These are phyloP conservation scores for Westerdykella aurantiaca DNA, from an alignment of 2,329 filamentous ascomycete species.

Conservation along the genomic window DNA sequence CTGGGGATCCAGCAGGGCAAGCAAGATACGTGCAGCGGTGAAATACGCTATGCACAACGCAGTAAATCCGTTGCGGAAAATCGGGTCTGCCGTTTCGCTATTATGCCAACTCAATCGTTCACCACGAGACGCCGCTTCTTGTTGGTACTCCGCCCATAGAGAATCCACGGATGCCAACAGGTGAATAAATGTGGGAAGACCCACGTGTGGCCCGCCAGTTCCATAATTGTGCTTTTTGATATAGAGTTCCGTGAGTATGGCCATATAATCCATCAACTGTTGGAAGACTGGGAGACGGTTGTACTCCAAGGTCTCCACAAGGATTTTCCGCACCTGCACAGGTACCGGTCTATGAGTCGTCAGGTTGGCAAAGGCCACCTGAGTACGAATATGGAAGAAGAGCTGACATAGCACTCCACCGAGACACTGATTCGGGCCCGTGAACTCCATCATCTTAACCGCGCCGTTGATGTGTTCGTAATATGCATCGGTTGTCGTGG, in stretches of 20 bases:
- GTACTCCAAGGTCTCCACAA: constrained; percentile 19
- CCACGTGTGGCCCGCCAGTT: constrained; percentile 5
- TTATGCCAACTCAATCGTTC: constrained; percentile 1
- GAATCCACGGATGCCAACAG: no score
- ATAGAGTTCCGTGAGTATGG: constrained; percentile 14
- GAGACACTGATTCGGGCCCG: constrained; percentile 20
- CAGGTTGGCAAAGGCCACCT: constrained; percentile 9
- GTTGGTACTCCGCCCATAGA: constrained; percentile 10
- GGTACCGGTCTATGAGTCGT: constrained; percentile 4
- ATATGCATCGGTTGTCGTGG: constrained; percentile 24
- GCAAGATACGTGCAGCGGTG: constrained; percentile 14
- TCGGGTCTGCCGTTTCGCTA: background rate
- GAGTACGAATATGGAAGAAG: constrained; percentile 27
- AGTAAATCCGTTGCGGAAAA: constrained; percentile 20
- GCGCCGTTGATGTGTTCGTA: constrained; percentile 27
- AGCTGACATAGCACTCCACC: constrained; percentile 26
- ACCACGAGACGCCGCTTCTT: constrained; percentile 2
- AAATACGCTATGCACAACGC: constrained; percentile 23
- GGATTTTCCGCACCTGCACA: constrained; percentile 9
- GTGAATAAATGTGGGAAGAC: no score
- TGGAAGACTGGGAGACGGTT: constrained; percentile 20
- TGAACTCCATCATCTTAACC: constrained; percentile 22
- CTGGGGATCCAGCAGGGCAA: constrained; percentile 10
- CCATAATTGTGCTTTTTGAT: constrained; percentile 1
- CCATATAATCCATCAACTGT: constrained; percentile 18